phyloP scores from a whole-genome alignment of 1,284 basidiomycete genomes.

The Cerioporus squamosus region DNA sequence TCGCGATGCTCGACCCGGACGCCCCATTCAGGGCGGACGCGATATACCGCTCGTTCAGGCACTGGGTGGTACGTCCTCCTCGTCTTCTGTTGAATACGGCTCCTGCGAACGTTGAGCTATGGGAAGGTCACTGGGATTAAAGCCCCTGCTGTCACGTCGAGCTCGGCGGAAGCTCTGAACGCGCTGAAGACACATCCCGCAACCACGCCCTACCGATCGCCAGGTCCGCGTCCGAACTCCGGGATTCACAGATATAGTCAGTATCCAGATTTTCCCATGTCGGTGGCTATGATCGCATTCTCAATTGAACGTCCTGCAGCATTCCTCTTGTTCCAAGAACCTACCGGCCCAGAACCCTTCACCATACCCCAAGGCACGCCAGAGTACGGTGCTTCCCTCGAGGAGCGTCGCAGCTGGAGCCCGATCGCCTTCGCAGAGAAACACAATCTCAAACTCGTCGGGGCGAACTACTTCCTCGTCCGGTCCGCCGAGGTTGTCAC shows the following conservation, averaged over 20 bases:
- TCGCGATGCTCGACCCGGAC: conserved; percentile 73
- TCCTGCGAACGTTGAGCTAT: not conserved
- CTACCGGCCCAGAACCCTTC: conserved; percentile 40
- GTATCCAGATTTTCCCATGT: conserved; percentile 18
- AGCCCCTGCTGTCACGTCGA: conserved; percentile 41
- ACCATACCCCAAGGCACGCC: conserved; percentile 48
- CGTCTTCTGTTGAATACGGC: not conserved
- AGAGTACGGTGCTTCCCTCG: conserved; percentile 49
- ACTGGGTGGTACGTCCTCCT: conserved; percentile 64
- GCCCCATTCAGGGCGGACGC: conserved; percentile 62
- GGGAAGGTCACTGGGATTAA: conserved; percentile 62
- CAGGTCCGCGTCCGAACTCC: conserved; percentile 58
- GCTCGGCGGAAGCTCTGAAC: conserved; percentile 38
- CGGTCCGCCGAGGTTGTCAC: conserved; percentile 11
- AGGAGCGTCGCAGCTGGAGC: conserved; percentile 58
- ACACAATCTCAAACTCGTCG: conserved; percentile 61
- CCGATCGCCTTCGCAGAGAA: conserved; percentile 54
- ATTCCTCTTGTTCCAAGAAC: conserved; percentile 67
- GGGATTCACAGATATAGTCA: conserved; percentile 65
- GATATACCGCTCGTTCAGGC: conserved; percentile 61
- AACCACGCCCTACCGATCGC: conserved; percentile 60
- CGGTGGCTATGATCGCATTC: not conserved
- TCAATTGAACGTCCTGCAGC: conserved; percentile 36
- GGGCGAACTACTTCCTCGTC: conserved; percentile 55
- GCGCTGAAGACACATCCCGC: conserved; percentile 52